phyloP scores from a whole-genome alignment of 2,329 filamentous ascomycete genomes.

The Cadophora sp. region DNA sequence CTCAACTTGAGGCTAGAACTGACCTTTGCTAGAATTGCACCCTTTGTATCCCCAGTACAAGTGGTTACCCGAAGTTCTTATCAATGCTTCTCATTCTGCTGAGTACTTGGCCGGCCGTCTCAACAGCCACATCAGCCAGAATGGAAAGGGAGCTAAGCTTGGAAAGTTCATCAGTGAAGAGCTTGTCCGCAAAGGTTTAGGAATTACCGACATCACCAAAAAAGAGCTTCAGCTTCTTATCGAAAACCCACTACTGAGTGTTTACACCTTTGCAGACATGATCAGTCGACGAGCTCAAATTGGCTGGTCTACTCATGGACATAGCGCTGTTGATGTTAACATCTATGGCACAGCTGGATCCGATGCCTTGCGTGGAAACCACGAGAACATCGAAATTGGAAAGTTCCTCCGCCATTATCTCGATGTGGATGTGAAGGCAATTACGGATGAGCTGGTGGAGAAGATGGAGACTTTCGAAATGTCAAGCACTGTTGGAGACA shows the following conservation, averaged over 20 bases:
- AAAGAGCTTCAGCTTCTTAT: constrained; percentile 74
- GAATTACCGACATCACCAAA: constrained; percentile 75
- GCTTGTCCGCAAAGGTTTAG: constrained; percentile 74
- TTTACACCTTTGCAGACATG: constrained; percentile 77
- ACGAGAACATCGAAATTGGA: constrained; percentile 94
- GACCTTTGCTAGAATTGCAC: constrained; percentile 55
- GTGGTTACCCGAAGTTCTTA: constrained; percentile 85
- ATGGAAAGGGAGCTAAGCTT: constrained; percentile 46
- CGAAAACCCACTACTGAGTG: constrained; percentile 59
- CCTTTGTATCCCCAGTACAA: constrained; percentile 69
- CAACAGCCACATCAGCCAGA: constrained; percentile 57
- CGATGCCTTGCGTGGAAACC: constrained; percentile 77
- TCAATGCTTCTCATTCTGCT: constrained; percentile 77
- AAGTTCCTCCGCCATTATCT: constrained; percentile 82
- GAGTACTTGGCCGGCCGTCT: constrained; percentile 73
- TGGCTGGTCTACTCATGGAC: constrained; percentile 94
- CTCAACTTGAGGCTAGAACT: not conserved
- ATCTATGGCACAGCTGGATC: constrained; percentile 83
- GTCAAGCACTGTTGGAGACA: constrained; percentile 12
- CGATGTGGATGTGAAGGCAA: constrained; percentile 75
- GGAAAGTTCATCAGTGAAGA: constrained; percentile 69
- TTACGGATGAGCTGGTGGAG: constrained; percentile 73
- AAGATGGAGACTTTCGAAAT: constrained; percentile 32
- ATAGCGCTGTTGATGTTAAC: constrained; percentile 94
- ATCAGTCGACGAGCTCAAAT: constrained; percentile 87